Conservation (phyloP, 495 filamentous ascomycete genomes). For the Hyaloscypha hepaticicola region DNA sequence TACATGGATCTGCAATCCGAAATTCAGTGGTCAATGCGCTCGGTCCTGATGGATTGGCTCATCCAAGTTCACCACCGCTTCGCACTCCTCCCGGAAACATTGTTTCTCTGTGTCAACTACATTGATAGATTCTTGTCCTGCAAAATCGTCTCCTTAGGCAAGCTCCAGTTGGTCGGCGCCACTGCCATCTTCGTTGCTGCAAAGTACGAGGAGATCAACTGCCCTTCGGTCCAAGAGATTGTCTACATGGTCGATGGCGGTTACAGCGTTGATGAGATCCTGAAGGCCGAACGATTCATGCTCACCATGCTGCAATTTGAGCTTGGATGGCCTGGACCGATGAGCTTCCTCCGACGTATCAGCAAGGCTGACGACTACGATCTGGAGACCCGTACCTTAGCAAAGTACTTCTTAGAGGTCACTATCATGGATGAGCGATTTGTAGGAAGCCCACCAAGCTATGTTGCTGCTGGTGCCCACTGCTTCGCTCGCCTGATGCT, state of each 20-base stretch:
- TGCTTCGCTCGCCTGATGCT: slow-evolving; percentile 89
- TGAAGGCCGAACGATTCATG: slow-evolving; percentile 99
- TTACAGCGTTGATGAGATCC: slow-evolving; percentile 85
- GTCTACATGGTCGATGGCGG: slow-evolving; percentile 97
- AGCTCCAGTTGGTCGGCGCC: slow-evolving; percentile 93
- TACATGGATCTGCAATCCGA: slow-evolving; percentile 98
- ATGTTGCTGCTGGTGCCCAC: slow-evolving; percentile 86
- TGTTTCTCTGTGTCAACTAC: slow-evolving; percentile 92
- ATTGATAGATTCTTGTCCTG: slow-evolving; percentile 94
- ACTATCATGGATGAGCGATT: slow-evolving; percentile 99
- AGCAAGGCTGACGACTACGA: slow-evolving; percentile 99
- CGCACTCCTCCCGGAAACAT: slow-evolving; percentile 84
- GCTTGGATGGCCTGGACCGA: slow-evolving; percentile 93
- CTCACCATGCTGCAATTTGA: slow-evolving; percentile 91
- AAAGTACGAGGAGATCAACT: slow-evolving; percentile 98
- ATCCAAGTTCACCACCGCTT: slow-evolving; percentile 95
- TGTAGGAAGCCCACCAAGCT: slow-evolving; percentile 86
- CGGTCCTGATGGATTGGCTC: slow-evolving; percentile 97
- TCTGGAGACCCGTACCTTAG: slow-evolving; percentile 88
- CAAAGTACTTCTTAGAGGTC: slow-evolving; percentile 97
- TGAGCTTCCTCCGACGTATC: slow-evolving; percentile 95
- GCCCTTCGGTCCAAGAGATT: slow-evolving; percentile 90
- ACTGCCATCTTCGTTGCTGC: slow-evolving; percentile 95
- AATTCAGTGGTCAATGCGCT: slow-evolving; percentile 98
- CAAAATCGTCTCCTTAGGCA: slow-evolving; percentile 91